Evolutionary conservation across 306 rosid species (phyloP).

Genomic region (cucumber (Cucumis sativus)): Cucumber_9930_V3 NC_026657.2:5114501-5115000

Average conservation of each 20-base stretch:
- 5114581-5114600: constrained; percentile 59
- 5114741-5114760: neutral
- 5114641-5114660: constrained; percentile 35
- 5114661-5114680: too few species aligned
- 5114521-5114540: constrained; percentile 58
- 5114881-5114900: neutral
- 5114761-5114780: neutral
- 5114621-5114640: constrained; percentile 68
- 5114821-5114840: neutral
- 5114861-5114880: neutral
- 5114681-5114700: too few species aligned
- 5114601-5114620: constrained; percentile 48
- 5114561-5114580: constrained; percentile 54
- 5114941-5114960: constrained; percentile 5
- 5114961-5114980: constrained; percentile 14
- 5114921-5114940: neutral
- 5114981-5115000: neutral
- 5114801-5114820: neutral
- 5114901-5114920: neutral
- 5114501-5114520: constrained; percentile 79
- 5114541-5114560: constrained; percentile 85
- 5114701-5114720: too few species aligned
- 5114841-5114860: neutral
- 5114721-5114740: neutral
- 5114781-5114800: neutral